A percentile compares a stretch with the other conserved stretches of the same genome.
Conservation (phyloP, 306 rosid genomes). For the Dalbergia cochinchinensis region DNA sequence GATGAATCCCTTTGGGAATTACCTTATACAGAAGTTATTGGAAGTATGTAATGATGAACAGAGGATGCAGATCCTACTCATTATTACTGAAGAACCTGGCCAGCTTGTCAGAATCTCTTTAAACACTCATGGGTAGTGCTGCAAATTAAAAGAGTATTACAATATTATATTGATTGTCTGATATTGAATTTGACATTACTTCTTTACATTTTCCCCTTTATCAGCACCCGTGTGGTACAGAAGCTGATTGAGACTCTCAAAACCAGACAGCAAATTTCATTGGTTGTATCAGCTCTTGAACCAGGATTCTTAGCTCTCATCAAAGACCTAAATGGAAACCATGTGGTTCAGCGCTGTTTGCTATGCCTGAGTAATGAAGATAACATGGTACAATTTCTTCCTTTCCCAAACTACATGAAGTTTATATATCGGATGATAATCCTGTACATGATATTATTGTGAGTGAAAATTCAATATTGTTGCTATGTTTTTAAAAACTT, state of each 20-base stretch:
- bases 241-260: conserved; percentile 70
- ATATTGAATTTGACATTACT: conserved; percentile 18
- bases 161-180: conserved; percentile 18
- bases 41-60: conserved; percentile 67
- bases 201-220: conserved; percentile 1
- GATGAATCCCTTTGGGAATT: conserved; percentile 65
- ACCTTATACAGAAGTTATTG: conserved; percentile 66
- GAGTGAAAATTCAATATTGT: background rate
- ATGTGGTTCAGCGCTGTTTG: conserved; percentile 73
- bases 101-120: conserved; percentile 65
- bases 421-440: conserved; percentile 17
- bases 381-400: conserved; percentile 53
- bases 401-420: conserved; percentile 21
- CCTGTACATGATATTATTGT: background rate
- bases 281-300: conserved; percentile 62
- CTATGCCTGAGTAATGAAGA: conserved; percentile 60
- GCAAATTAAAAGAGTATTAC: conserved; percentile 6
- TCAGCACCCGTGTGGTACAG: conserved; percentile 72
- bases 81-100: conserved; percentile 55
- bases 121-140: conserved; percentile 65
- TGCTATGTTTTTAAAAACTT: background rate
- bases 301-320: conserved; percentile 70
- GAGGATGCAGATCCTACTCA: conserved; percentile 54
- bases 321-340: conserved; percentile 69
- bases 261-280: conserved; percentile 58